Evolutionary conservation across 495 filamentous ascomycete genomes (phyloP), one percentile per base, ranked within the genome.

Genomic region (Sphaerosporella brunnea): DNA sequence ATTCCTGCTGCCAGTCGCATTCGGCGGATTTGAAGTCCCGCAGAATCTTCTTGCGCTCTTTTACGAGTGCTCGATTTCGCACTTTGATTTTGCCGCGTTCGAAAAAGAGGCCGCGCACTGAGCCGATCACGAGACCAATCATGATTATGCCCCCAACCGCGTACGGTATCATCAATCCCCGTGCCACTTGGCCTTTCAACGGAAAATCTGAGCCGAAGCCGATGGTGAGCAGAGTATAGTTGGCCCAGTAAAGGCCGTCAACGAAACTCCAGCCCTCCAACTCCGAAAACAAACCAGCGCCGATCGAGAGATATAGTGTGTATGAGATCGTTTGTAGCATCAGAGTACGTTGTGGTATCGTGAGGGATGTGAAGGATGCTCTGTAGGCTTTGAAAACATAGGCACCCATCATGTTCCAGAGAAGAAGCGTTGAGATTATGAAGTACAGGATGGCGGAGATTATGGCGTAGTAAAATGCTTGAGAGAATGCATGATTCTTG

Each of bases 251-350:
- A 0, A 94, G 65, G 0, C 78, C 72, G 60, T 93, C 82, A 1
- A 85, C 69, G 53, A 77, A 93, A 18, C 65, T 56, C 86, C 86
- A 94, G 4, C 68, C 69, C 63, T 94, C 86, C 28, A 92, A 64
- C 7, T 68, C 68, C 5, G 71, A 70, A 56, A 79, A 94, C 1
- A 90, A 65, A 13, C 78, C 64, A 1, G 84, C 74, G 4, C 86
- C 84, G 10, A 80, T 53, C 2, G 85, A 71, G 8, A 93, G 68
- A 53, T 90, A 92, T 5, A 78, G 64, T 37, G 82, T 67, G 59
- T 92, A 80, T 21, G 71, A 63, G 55, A 90, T 88, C 1, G 83
- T 93, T 54, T 93, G 85, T 23, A 93, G 63, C 82, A 93, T 93
- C 25, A 94, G 63, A 0, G 83, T 90, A 20, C 85, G 70, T 62